A percentile compares a stretch with the other conserved stretches of the same genome.
Conservation (phyloP, 495 filamentous ascomycete species). For the Annulohypoxylon stygium region DNA sequence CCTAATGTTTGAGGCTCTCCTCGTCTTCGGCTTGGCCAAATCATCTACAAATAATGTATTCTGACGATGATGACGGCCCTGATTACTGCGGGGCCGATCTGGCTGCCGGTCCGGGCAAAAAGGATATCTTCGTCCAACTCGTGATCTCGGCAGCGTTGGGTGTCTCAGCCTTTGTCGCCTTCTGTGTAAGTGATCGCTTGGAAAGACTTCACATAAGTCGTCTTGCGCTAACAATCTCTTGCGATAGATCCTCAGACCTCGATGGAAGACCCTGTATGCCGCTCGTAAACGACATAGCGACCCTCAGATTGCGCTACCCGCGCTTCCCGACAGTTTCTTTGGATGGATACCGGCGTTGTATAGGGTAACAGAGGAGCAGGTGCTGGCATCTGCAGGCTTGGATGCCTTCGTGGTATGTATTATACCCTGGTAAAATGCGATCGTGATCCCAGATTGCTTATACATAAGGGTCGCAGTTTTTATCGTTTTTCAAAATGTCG, state of each 20-base stretch:
- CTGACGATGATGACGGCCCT: constrained; percentile 29
- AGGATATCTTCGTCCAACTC: constrained; percentile 65
- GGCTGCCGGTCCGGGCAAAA: constrained; percentile 52
- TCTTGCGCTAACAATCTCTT: constrained; percentile 30
- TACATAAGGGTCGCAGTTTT: constrained; percentile 68
- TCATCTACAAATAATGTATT: constrained; percentile 27
- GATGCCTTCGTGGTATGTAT: constrained; percentile 90
- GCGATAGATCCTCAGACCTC: constrained; percentile 77
- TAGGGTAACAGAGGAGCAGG: constrained; percentile 86
- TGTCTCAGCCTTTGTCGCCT: constrained; percentile 64
- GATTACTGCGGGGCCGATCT: constrained; percentile 50
- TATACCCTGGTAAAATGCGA: neutral
- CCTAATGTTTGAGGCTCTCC: constrained; percentile 31
- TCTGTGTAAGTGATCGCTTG: constrained; percentile 60
- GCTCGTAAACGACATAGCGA: constrained; percentile 80
- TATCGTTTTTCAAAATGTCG: constrained; percentile 94
- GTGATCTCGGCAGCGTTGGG: constrained; percentile 65
- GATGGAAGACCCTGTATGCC: constrained; percentile 94
- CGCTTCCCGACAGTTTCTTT: constrained; percentile 86
- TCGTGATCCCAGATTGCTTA: constrained; percentile 24
- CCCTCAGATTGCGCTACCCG: constrained; percentile 79
- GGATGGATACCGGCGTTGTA: constrained; percentile 96
- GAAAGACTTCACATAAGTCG: no score
- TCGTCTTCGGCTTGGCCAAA: constrained; percentile 13
- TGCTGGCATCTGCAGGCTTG: constrained; percentile 89